These are phyloP conservation scores for Solanum hybrid DNA, from an alignment of 305 asterid genomes.

Conservation along the genomic window DNA sequence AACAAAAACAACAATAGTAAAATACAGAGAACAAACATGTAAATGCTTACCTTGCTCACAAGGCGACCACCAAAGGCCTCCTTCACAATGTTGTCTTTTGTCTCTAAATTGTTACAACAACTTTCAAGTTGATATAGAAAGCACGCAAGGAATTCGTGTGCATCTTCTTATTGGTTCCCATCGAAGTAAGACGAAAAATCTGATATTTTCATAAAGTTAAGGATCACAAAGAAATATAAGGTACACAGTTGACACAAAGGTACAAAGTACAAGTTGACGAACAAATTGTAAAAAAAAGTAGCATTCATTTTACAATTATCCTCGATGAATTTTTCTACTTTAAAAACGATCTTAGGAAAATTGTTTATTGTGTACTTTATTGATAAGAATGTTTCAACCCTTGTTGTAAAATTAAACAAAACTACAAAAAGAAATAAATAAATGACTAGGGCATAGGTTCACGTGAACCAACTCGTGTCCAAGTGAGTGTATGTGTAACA, in stretches of 20 bases:
- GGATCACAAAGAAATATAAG: too few species aligned
- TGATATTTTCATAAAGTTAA: neutral
- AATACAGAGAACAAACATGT: neutral
- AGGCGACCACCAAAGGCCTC: neutral
- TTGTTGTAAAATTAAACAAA: too few species aligned
- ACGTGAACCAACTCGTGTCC: neutral
- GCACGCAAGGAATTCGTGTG: neutral
- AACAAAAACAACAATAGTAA: neutral
- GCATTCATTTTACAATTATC: too few species aligned
- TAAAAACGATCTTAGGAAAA: too few species aligned
- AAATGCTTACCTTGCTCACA: neutral
- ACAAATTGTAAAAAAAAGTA: too few species aligned
- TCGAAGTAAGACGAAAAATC: neutral
- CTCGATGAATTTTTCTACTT: too few species aligned
- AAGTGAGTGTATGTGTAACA: neutral
- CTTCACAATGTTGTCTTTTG: neutral
- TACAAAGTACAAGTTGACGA: too few species aligned
- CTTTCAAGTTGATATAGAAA: neutral
- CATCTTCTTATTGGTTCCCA: neutral
- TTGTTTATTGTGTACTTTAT: too few species aligned
- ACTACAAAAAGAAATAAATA: too few species aligned
- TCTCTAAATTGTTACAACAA: neutral
- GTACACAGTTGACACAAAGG: too few species aligned
- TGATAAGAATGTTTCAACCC: too few species aligned
- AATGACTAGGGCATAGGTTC: neutral